Percentiles rank a stretch among this genome's conserved stretches.
Conservation (phyloP, 208 protist species). For the Leishmania turanica region DNA sequence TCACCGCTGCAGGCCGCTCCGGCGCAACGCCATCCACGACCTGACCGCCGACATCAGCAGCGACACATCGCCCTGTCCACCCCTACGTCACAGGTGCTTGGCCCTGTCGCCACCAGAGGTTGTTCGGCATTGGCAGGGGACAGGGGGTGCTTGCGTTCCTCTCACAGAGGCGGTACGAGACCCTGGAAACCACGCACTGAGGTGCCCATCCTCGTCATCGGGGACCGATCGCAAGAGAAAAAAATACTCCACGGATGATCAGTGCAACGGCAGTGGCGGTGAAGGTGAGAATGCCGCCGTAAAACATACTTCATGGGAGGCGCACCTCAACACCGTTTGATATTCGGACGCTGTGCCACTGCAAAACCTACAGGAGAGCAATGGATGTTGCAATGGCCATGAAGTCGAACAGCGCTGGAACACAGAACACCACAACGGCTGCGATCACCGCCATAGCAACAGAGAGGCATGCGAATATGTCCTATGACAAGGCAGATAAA, state of each 20-base stretch:
- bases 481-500: neutral
- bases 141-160: neutral
- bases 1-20: neutral
- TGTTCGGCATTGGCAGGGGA: neutral
- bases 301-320: neutral
- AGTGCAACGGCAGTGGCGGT: neutral
- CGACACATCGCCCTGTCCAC: too few relatives aligned
- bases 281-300: neutral
- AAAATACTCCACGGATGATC: neutral
- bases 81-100: too few relatives aligned
- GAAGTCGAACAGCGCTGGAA: slow-evolving; percentile 4
- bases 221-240: neutral
- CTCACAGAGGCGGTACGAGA: neutral
- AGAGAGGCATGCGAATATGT: neutral
- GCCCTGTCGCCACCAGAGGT: neutral
- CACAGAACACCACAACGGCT: neutral
- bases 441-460: slow-evolving; percentile 1
- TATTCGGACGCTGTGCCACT: slow-evolving; percentile 15
- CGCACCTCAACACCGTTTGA: neutral
- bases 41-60: neutral
- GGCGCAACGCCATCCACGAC: neutral
- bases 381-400: slow-evolving; percentile 6
- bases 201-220: neutral
- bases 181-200: neutral
- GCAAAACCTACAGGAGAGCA: slow-evolving; percentile 1